Conservation (phyloP, 257 asterid species). For the Gentiana macrophylla region DNA sequence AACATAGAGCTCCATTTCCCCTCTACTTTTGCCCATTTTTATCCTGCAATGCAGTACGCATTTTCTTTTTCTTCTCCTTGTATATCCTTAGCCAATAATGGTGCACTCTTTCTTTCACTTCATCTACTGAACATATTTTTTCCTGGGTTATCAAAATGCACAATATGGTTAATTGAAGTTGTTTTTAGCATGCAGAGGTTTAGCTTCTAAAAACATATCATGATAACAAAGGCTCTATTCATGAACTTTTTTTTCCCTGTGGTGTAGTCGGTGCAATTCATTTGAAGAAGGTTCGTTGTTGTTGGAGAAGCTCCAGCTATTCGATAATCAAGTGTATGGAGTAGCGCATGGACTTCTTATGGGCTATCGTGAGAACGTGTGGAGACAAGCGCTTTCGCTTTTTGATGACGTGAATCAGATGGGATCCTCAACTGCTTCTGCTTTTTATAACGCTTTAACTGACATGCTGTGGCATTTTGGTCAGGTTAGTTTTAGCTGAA, state of each 20-base stretch:
- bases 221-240: neutral
- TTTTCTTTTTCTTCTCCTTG: neutral
- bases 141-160: neutral
- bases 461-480: slow-evolving; percentile 97
- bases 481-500: slow-evolving; percentile 43
- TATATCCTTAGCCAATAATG: neutral
- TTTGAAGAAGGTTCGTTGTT: slow-evolving; percentile 84
- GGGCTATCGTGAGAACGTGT: slow-evolving; percentile 54
- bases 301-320: slow-evolving; percentile 67
- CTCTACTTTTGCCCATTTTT: neutral
- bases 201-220: neutral
- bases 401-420: slow-evolving; percentile 82
- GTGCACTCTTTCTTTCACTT: too few relatives aligned
- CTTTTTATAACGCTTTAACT: slow-evolving; percentile 88
- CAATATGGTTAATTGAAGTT: neutral
- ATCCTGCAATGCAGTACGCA: neutral
- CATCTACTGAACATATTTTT: too few relatives aligned
- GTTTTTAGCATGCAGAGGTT: neutral
- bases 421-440: slow-evolving; percentile 90
- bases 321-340: slow-evolving; percentile 83
- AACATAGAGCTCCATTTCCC: neutral
- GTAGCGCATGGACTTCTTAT: slow-evolving; percentile 94
- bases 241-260: slow-evolving; percentile 8
- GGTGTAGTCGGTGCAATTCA: slow-evolving; percentile 79
- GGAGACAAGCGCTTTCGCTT: slow-evolving; percentile 72